Conservation (phyloP, 495 filamentous ascomycete species). For the Penicillium parvum region DNA sequence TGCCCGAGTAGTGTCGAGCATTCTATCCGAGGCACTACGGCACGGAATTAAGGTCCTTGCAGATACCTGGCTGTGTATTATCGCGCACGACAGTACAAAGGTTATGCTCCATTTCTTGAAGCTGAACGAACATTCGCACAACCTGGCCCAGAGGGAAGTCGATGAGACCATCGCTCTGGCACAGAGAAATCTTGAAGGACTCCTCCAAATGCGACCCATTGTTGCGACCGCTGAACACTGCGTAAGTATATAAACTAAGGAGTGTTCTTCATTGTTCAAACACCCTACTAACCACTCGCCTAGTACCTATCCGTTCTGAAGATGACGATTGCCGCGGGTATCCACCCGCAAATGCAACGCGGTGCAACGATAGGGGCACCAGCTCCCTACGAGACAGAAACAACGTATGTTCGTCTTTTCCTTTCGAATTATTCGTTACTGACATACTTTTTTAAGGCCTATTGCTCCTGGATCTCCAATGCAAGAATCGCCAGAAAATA, state of each 20-base stretch:
- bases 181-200: constrained; percentile 13
- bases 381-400: neutral
- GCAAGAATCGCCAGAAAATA: constrained; percentile 16
- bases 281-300: neutral
- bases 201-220: constrained; percentile 18
- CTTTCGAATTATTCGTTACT: neutral
- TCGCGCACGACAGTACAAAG: constrained; percentile 16
- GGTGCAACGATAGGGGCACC: neutral
- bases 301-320: constrained; percentile 16
- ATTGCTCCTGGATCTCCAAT: constrained; percentile 5
- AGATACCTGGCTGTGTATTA: constrained; percentile 20
- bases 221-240: constrained; percentile 21
- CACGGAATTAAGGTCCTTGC: constrained; percentile 15
- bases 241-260: constrained; percentile 7
- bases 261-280: neutral
- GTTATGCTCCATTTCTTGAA: constrained; percentile 17
- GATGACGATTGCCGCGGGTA: constrained; percentile 17
- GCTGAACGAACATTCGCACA: neutral
- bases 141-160: constrained; percentile 1
- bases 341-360: constrained; percentile 1
- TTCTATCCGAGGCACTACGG: constrained; percentile 9
- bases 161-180: constrained; percentile 5
- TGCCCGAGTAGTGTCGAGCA: constrained; percentile 10
- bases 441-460: neutral
- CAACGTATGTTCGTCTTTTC: constrained; percentile 2